Evolutionary conservation across 345 rosid genomes (phyloP).

Genomic region (Populus ilicifolia): DNA sequence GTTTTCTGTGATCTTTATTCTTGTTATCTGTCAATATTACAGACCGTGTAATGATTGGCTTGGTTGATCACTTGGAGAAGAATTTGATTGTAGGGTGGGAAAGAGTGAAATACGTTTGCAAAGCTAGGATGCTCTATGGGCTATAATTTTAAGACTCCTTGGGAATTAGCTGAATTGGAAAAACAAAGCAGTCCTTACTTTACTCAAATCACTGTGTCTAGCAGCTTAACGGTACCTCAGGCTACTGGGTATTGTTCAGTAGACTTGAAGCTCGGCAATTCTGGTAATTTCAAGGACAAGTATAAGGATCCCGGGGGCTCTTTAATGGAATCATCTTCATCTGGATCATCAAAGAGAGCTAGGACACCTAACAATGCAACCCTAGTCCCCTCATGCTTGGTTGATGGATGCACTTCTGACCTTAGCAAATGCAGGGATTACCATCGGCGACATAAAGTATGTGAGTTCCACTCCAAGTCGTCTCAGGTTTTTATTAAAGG

Average conservation of each 20-base stretch:
- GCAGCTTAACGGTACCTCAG: conserved; percentile 7
- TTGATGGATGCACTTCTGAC: conserved; percentile 66
- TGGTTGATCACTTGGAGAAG: conserved; percentile 9
- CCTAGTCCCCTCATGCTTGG: conserved; percentile 62
- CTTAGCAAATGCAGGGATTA: conserved; percentile 68
- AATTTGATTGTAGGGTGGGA: conserved; percentile 7
- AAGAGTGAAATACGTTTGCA: conserved; percentile 5
- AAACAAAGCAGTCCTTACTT: conserved; percentile 11
- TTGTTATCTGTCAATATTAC: neutral
- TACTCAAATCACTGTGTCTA: conserved; percentile 16
- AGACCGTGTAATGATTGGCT: neutral
- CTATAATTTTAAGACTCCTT: conserved; percentile 20
- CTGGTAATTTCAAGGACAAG: conserved; percentile 17
- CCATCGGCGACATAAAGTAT: conserved; percentile 73
- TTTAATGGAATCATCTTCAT: conserved; percentile 53
- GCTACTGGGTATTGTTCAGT: conserved; percentile 15
- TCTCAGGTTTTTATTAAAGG: conserved; percentile 53
- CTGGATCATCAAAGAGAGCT: conserved; percentile 46
- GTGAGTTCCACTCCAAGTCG: conserved; percentile 67
- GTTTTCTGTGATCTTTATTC: neutral
- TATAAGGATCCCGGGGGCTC: conserved; percentile 13
- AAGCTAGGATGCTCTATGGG: conserved; percentile 25
- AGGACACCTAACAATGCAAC: conserved; percentile 35
- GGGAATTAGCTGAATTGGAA: conserved; percentile 15
- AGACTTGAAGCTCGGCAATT: conserved; percentile 32